Conservation (phyloP, 2,329 filamentous ascomycete species). For the Aspergillus amoenus region DNA sequence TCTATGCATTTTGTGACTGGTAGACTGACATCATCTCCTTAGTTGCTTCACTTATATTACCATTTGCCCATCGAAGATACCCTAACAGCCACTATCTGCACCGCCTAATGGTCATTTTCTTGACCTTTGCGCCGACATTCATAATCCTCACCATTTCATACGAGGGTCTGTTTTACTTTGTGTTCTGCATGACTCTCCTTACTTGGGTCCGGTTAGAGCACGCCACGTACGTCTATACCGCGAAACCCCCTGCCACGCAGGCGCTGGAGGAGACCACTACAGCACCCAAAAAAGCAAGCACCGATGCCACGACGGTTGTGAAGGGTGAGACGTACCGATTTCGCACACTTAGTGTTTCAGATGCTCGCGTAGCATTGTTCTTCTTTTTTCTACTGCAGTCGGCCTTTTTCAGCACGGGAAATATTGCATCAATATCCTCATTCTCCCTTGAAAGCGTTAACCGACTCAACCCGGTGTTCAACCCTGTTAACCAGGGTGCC, state of each 20-base stretch:
- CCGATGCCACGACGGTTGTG: constrained; percentile 36
- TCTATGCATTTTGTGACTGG: neutral
- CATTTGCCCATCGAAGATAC: constrained; percentile 75
- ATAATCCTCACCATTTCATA: constrained; percentile 97
- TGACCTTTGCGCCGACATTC: constrained; percentile 90
- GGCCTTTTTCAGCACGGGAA: constrained; percentile 95
- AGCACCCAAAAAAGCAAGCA: constrained; percentile 18
- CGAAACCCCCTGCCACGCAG: constrained; percentile 19
- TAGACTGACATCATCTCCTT: constrained; percentile 32
- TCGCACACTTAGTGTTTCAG: constrained; percentile 74
- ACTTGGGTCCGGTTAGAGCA: constrained; percentile 93
- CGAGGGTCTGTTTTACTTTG: constrained; percentile 92
- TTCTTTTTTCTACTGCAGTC: constrained; percentile 94
- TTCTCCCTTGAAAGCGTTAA: constrained; percentile 90
- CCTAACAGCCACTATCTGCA: constrained; percentile 89
- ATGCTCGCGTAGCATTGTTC: constrained; percentile 85
- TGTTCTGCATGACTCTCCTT: constrained; percentile 77
- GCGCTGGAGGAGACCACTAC: constrained; percentile 24
- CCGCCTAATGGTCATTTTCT: constrained; percentile 81
- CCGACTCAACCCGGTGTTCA: constrained; percentile 86
- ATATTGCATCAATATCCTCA: constrained; percentile 88
- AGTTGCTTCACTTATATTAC: constrained; percentile 75
- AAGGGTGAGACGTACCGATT: constrained; percentile 40
- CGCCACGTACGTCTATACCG: constrained; percentile 57
- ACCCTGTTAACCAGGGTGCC: constrained; percentile 86